Conservation (phyloP, 2,329 filamentous ascomycete genomes). For the Magnaporthales sp. region DNA sequence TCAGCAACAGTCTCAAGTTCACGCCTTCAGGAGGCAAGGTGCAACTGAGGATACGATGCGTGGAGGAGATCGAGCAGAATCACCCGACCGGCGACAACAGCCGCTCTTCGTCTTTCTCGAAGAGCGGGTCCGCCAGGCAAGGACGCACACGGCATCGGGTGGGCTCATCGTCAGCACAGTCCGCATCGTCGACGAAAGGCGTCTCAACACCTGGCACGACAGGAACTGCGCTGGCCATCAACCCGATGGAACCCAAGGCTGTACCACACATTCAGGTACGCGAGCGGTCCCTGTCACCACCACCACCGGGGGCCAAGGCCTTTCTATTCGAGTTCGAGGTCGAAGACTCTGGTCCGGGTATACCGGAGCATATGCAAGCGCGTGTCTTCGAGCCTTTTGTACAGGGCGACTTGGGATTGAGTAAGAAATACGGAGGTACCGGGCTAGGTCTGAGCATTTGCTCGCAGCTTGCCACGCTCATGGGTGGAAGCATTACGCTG, state of each 20-base stretch:
- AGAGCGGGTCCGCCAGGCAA: constrained; percentile 29
- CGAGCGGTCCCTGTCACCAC: constrained; percentile 50
- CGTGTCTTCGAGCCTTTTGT: constrained; percentile 92
- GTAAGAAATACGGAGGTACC: constrained; percentile 84
- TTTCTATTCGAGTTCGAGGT: constrained; percentile 82
- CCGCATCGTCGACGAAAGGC: constrained; percentile 35
- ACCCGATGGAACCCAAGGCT: constrained; percentile 49
- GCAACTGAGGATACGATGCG: constrained; percentile 64
- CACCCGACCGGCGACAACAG: constrained; percentile 30
- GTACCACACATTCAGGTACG: constrained; percentile 36
- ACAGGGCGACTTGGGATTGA: constrained; percentile 81
- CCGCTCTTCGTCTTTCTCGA: constrained; percentile 44
- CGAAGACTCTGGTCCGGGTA: constrained; percentile 80
- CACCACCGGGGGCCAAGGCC: constrained; percentile 54
- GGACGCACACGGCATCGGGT: constrained; percentile 33
- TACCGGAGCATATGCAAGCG: constrained; percentile 66
- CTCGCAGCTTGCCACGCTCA: constrained; percentile 72
- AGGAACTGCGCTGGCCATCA: constrained; percentile 52
- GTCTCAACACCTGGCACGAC: constrained; percentile 17
- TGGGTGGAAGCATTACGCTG: constrained; percentile 70
- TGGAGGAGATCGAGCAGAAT: constrained; percentile 45
- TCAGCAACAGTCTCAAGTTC: constrained; percentile 89
- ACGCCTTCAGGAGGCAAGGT: constrained; percentile 71
- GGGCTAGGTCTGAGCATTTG: constrained; percentile 85
- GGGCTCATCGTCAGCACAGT: constrained; percentile 41